Base-by-base conservation (phyloP, 1,284 basidiomycete genomes). In the Moesziomyces sp. region DNA sequence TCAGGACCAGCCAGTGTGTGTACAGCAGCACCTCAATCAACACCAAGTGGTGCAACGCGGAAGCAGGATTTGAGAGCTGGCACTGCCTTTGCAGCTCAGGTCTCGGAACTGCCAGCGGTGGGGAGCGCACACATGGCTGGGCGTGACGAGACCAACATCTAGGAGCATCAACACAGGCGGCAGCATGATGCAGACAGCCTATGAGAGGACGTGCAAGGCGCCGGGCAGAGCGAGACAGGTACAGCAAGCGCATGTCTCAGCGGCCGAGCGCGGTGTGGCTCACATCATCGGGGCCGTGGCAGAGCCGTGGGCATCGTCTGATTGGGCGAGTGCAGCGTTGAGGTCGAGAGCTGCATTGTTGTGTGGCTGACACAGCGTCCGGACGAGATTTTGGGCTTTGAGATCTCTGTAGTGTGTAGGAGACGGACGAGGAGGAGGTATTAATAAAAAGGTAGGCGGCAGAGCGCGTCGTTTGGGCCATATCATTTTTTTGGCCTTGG, bases 401-500 rank as follows among this genome's bases (percentile, higher is more conserved):
- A 26, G 24, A 26, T 26, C 24, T 26, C 24, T 26, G 24, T 4
- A 26, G 24, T 7, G 24, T 7, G 24, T 26, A 8, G 21, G 18
- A 21, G 18, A 58, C 26, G 23, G 35, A 38, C 44, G 55, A 45
- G n/a, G 57, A 28, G 40, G 16, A 30, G 24, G 46, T 28, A n/a
- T n/a, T n/a, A n/a, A n/a, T n/a, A 46, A 40, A 30, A 7, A 53
- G 50, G 30, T 2, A 23, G 7, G 28, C 28, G 18, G 23, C 44
- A 40, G 47, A 52, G 23, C 66, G 59, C 56, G 49, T 63, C 52
- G 24, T 58, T 52, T 46, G 66, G 49, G 66, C 46, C 57, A 69
- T 69, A 59, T 69, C 66, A 69, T 59, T 69, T 69, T 61, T 40
- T 46, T 4, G 5, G 26, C 26, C 26, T 28, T 28, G 26, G 26